Evolutionary conservation across 306 rosid species (phyloP).

Genomic region (Amphicarpaea edgeworthii): DNA sequence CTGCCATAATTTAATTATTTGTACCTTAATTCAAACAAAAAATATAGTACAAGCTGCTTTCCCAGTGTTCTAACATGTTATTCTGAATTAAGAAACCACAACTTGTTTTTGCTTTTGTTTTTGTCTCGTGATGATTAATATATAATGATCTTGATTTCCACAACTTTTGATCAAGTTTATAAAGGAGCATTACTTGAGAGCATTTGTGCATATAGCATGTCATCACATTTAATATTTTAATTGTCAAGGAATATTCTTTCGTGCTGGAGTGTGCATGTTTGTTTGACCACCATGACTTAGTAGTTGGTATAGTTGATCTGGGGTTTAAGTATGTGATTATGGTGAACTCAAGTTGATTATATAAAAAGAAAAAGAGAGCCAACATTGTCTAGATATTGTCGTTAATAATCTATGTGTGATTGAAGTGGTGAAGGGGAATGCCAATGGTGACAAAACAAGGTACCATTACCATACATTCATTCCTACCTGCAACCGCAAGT

Average conservation of each 20-base stretch:
- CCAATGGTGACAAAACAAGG: too few species aligned
- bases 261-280: background rate
- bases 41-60: background rate
- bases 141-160: constrained; percentile 9
- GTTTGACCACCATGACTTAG: background rate
- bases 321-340: background rate
- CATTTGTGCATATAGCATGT: background rate
- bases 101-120: too few species aligned
- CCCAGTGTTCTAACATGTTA: background rate
- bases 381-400: background rate
- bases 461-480: too few species aligned
- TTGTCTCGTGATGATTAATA: constrained; percentile 39
- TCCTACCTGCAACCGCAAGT: too few species aligned
- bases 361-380: background rate
- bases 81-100: background rate
- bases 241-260: constrained; percentile 7
- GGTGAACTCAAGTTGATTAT: constrained; percentile 1
- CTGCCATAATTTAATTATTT: constrained; percentile 5
- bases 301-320: background rate
- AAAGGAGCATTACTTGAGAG: constrained; percentile 23
- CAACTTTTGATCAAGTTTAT: background rate
- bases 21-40: background rate
- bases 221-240: background rate
- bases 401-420: background rate
- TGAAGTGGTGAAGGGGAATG: background rate